These are phyloP conservation scores for Candida sp. DNA, from an alignment of 1,139 yeast species.

Conservation along the genomic window DNA sequence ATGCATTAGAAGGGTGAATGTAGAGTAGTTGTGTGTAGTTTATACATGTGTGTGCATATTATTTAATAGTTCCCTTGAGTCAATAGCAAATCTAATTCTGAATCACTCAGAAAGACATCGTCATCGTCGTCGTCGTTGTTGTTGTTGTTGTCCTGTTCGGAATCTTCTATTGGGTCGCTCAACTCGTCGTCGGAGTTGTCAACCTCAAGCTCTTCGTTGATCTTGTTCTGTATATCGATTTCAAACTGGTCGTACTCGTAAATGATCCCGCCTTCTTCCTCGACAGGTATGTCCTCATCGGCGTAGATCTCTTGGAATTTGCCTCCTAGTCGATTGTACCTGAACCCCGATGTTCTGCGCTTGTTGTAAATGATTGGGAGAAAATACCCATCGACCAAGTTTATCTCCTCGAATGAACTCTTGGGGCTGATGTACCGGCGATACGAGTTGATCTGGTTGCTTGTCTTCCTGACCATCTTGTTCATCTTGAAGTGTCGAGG, in stretches of 20 bases:
- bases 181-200: conserved; percentile 18
- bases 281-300: conserved; percentile 40
- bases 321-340: conserved; percentile 56
- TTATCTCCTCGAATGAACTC: conserved; percentile 41
- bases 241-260: conserved; percentile 33
- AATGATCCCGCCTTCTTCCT: conserved; percentile 20
- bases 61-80: conserved; percentile 26
- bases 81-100: conserved; percentile 31
- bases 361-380: conserved; percentile 49
- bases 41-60: background rate
- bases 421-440: conserved; percentile 23
- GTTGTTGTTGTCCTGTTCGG: conserved; percentile 14
- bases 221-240: conserved; percentile 25
- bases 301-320: conserved; percentile 42
- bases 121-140: too few relatives aligned
- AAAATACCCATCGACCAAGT: conserved; percentile 51
- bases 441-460: conserved; percentile 32
- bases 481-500: conserved; percentile 47
- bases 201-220: conserved; percentile 14
- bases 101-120: conserved; percentile 36
- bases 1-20: conserved; percentile 37
- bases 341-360: conserved; percentile 19
- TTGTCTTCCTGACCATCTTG: conserved; percentile 28
- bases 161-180: conserved; percentile 41
- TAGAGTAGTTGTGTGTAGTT: background rate